Evolutionary conservation across 2,329 filamentous ascomycete species (phyloP).

Genomic region (Aureobasidium sp.): DNA sequence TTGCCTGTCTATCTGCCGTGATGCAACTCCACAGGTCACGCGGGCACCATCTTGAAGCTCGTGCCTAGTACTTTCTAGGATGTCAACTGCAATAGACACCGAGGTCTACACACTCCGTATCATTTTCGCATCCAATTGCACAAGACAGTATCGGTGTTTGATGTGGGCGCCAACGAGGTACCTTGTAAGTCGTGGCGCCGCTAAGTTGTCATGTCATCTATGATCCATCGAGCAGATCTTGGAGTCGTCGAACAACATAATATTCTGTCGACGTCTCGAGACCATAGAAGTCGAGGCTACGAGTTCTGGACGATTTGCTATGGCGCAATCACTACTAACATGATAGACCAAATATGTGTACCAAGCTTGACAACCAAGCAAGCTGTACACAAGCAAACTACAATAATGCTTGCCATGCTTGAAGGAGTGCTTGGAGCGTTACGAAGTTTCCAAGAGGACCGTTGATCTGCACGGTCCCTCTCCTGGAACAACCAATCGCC

Average conservation of each 20-base stretch:
- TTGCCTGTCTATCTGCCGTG: not conserved
- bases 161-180: not conserved
- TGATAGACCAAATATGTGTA: too few relatives aligned
- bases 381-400: not conserved
- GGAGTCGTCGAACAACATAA: too few relatives aligned
- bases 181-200: not conserved
- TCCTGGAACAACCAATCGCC: slow-evolving; percentile 7
- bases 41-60: not conserved
- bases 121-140: not conserved
- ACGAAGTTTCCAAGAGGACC: too few relatives aligned
- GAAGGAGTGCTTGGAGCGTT: not conserved
- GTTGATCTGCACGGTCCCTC: not conserved
- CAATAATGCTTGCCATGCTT: not conserved
- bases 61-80: not conserved
- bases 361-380: not conserved
- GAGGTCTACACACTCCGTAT: not conserved
- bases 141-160: not conserved
- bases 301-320: too few relatives aligned
- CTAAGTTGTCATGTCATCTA: too few relatives aligned
- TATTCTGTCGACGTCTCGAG: too few relatives aligned
- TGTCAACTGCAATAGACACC: not conserved
- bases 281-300: too few relatives aligned
- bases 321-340: too few relatives aligned
- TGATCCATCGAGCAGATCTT: too few relatives aligned
- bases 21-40: slow-evolving; percentile 5